Evolutionary conservation across 1,139 yeast species (phyloP).

Genomic region (Zygosaccharomyces sapae): DNA sequence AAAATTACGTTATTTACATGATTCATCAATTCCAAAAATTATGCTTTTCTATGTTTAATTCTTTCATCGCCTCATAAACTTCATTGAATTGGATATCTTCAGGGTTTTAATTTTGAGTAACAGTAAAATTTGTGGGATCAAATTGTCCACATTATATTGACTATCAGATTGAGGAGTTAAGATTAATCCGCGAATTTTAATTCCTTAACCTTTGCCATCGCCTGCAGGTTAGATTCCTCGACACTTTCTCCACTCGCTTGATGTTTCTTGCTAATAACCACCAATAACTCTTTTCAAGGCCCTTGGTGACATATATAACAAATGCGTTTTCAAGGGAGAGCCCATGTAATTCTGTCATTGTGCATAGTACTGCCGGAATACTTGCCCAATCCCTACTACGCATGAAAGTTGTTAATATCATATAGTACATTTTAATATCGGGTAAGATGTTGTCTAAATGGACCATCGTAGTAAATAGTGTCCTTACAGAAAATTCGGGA

Average conservation of each 20-base stretch:
- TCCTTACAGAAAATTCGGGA: conserved; percentile 19
- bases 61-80: conserved; percentile 13
- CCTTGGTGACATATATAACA: conserved; percentile 19
- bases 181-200: conserved; percentile 3
- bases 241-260: neutral
- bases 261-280: conserved; percentile 12
- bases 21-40: conserved; percentile 3
- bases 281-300: conserved; percentile 23
- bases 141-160: conserved; percentile 4
- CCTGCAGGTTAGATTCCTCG: conserved; percentile 4
- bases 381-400: conserved; percentile 26
- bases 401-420: conserved; percentile 24
- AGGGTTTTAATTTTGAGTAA: conserved; percentile 15
- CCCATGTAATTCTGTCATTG: conserved; percentile 20
- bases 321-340: conserved; percentile 14
- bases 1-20: conserved; percentile 8
- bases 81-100: conserved; percentile 14
- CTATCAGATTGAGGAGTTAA: conserved; percentile 1
- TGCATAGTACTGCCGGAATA: conserved; percentile 22
- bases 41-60: conserved; percentile 9
- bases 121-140: conserved; percentile 14
- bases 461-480: conserved; percentile 25
- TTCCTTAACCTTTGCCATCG: conserved; percentile 6
- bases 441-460: conserved; percentile 26
- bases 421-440: conserved; percentile 16